phyloP scores from a whole-genome alignment of 1,284 basidiomycete genomes.

The Cryptococcus sp. region DNA sequence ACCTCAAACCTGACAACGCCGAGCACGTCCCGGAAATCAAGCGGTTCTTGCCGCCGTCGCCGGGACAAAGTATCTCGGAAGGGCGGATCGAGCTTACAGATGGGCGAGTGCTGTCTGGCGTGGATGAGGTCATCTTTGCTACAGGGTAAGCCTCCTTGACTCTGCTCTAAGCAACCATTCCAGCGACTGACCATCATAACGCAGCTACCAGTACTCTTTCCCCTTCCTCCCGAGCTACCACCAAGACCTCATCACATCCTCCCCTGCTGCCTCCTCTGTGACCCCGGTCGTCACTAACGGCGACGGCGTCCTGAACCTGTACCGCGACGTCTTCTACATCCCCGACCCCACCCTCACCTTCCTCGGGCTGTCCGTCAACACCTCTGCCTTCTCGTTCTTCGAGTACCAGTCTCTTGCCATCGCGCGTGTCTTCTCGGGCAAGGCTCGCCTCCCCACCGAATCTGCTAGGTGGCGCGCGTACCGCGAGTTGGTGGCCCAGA shows the following conservation, averaged over 20 bases:
- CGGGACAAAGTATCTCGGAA: constrained; percentile 27
- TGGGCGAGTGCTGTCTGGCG: constrained; percentile 49
- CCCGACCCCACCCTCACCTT: constrained; percentile 56
- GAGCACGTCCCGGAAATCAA: constrained; percentile 46
- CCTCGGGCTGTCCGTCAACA: constrained; percentile 34
- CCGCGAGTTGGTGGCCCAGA: constrained; percentile 9
- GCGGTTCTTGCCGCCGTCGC: constrained; percentile 30
- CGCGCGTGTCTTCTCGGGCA: constrained; percentile 26
- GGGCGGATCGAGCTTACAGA: constrained; percentile 51
- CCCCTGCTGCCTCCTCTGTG: constrained; percentile 21
- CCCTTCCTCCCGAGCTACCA: constrained; percentile 55
- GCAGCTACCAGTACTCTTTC: constrained; percentile 51
- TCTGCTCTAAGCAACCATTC: not conserved
- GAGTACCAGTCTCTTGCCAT: constrained; percentile 36
- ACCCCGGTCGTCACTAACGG: constrained; percentile 53
- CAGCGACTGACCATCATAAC: not conserved
- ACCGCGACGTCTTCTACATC: constrained; percentile 55
- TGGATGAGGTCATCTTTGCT: constrained; percentile 53
- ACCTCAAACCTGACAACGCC: constrained; percentile 38
- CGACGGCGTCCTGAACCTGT: constrained; percentile 53
- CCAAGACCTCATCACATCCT: constrained; percentile 32
- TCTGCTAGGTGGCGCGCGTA: constrained; percentile 16
- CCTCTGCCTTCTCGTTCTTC: constrained; percentile 36
- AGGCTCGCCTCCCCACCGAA: constrained; percentile 27
- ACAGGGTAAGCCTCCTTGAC: constrained; percentile 50